Base-by-base conservation (phyloP, 2,329 filamentous ascomycete species). In the Ceratocystis papillata region DNA sequence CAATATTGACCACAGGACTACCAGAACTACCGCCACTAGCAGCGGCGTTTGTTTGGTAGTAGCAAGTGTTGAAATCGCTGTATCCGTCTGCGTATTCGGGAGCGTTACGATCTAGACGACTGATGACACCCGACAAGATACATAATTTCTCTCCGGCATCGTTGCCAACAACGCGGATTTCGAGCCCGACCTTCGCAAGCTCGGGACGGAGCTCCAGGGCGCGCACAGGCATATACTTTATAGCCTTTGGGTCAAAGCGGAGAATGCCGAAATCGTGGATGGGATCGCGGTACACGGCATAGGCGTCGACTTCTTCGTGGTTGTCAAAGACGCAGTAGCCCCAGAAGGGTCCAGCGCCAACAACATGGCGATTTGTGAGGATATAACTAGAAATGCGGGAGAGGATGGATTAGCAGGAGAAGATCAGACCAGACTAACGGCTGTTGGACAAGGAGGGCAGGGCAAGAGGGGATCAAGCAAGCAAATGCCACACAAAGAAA, bases 301-400 rank as follows among this genome's bases (percentile, higher is more conserved):
- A 90, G 61, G 95, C 93, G 74, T 99, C 94, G 71, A 94, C 94
- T 79, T 95, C 83, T 70, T 99, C 94, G 76, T 99, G 94, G 74
- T 99, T 99, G 76, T 99, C 95, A 75, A 99, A 99, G 71, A 99
- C 92, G 74, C 89, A 92, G 77, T 96, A 96, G 61, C 94, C 94
- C 88, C 93, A 97, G 77, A 99, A 99, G 0, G 94, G 94, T 0
- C 94, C 94, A 0, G 94, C 83, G 70, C 94, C 91, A 53, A 97
- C 94, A 41, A 99, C 94, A 78, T 99, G 94, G 67, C 89, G 84
- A 75, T 94, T 94, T 10, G 89, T 94, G 75, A 94, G 77, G 71
- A 94, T 93, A 74, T 92, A 91, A 71, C 81, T 82, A 69, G 60
- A 63, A 41, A 20, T 17, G 5, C 45, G 37, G 37, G 8, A 50